These are phyloP conservation scores for Microascus cirrosus DNA, from an alignment of 2,329 filamentous ascomycete species.

Conservation along the genomic window DNA sequence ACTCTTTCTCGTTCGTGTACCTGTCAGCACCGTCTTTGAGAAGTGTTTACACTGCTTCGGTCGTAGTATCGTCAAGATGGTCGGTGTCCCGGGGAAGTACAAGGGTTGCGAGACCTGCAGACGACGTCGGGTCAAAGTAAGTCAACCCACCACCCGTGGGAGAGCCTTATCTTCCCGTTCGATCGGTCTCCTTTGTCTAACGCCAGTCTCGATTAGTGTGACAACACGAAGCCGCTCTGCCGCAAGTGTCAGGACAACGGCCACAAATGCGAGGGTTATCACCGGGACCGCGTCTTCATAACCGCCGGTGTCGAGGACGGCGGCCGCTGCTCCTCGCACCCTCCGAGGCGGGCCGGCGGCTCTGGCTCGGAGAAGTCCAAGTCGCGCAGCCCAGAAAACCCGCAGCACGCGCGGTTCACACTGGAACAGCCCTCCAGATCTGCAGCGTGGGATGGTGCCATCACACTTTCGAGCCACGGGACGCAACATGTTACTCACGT, in stretches of 20 bases:
- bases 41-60: no score
- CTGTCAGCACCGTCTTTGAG: not conserved
- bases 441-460: conserved; percentile 38
- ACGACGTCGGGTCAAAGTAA: conserved; percentile 45
- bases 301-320: conserved; percentile 43
- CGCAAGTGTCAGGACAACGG: conserved; percentile 48
- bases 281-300: conserved; percentile 53
- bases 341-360: conserved; percentile 20
- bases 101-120: conserved; percentile 55
- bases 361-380: conserved; percentile 11
- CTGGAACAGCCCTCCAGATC: conserved; percentile 23
- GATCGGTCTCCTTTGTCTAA: not conserved
- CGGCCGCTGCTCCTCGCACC: conserved; percentile 46
- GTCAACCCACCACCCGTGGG: not conserved
- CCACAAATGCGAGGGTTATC: conserved; percentile 49
- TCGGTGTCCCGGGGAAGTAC: conserved; percentile 52
- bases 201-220: conserved; percentile 32
- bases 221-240: conserved; percentile 49
- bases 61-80: conserved; percentile 27
- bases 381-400: conserved; percentile 6
- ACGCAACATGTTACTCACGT: conserved; percentile 26
- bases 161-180: not conserved
- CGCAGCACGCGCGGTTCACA: conserved; percentile 3
- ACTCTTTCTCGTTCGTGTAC: not conserved
- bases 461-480: conserved; percentile 23